phyloP scores from a whole-genome alignment of 495 filamentous ascomycete species.

The Lindgomyces ingoldianus region DNA sequence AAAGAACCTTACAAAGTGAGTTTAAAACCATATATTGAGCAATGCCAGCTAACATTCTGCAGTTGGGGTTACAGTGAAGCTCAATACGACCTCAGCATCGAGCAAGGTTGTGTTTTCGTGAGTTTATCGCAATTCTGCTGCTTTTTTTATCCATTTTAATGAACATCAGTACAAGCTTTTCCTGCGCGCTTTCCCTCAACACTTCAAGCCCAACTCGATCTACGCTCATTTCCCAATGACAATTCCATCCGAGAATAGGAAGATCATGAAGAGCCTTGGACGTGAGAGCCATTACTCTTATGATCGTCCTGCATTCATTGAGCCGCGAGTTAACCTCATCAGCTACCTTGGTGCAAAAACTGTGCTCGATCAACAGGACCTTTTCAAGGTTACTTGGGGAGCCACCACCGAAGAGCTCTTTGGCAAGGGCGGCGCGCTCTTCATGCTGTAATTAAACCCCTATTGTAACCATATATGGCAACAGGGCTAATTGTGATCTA shows the following conservation, averaged over 20 bases:
- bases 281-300: conserved; percentile 72
- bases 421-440: conserved; percentile 56
- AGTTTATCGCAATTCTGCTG: not conserved
- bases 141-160: not conserved
- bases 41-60: conserved; percentile 1
- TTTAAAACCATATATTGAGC: too few species aligned
- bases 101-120: conserved; percentile 74
- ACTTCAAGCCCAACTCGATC: conserved; percentile 76
- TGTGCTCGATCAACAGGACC: conserved; percentile 60
- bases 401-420: conserved; percentile 57
- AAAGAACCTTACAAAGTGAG: conserved; percentile 38
- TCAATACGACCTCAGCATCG: conserved; percentile 70
- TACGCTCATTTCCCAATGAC: conserved; percentile 91
- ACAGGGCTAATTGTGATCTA: not conserved
- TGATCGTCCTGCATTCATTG: conserved; percentile 58
- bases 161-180: conserved; percentile 69
- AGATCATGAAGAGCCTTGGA: conserved; percentile 72
- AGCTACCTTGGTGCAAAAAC: conserved; percentile 64
- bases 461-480: not conserved
- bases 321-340: conserved; percentile 56
- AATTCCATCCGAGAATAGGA: conserved; percentile 69
- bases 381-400: conserved; percentile 70
- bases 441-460: conserved; percentile 48
- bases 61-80: conserved; percentile 70
- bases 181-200: conserved; percentile 73